Evolutionary conservation across 2,329 filamentous ascomycete genomes (phyloP), one percentile per base, ranked within the genome.

Genomic region (Beauveria australis): DNA sequence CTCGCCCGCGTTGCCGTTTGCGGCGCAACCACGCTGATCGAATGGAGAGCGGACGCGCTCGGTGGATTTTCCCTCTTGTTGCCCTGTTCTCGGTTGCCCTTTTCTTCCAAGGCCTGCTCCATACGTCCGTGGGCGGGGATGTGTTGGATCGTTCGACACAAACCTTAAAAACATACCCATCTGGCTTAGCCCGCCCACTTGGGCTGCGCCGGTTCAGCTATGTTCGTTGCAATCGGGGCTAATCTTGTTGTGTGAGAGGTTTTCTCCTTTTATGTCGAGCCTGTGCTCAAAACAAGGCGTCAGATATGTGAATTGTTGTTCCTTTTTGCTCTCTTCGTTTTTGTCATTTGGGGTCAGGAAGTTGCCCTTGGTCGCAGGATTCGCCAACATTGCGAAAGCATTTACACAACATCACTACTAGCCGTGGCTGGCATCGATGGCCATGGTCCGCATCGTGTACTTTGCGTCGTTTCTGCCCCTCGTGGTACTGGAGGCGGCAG

Each of bases 71-170:
- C 37, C 3, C 48, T 33, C n/a, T 41, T n/a, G 14, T 30, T 49
- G 19, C 41, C 19, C 14, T 26, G 7, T n/a, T n/a, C 22, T 41
- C 48, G 30, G 6, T 24, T 54, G 33, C 52, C 52, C 52, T 51
- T 10, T 9, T 26, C 24, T 55, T 46, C 14, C 24, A 26, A 44
- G 37, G 26, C 22, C 18, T 30, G 16, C 37, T n/a, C 33, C 33
- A 49, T 49, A 33, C 22, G 33, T 37, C 24, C 44, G 30, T 43
- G 30, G 33, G 28, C 16, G 40, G 52, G 40, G 37, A n/a, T 53
- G 52, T 24, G n/a, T 54, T 40, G 52, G 33, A 51, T 43, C 46
- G 46, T 58, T 49, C 55, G 55, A 58, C 33, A 2, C 53, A 58
- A 58, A 58, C 55, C 55, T 58, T 58, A 58, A 53, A 33, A 18